Base-by-base conservation (phyloP, 148 eudicot species). In the Diospyros kaki region DNA sequence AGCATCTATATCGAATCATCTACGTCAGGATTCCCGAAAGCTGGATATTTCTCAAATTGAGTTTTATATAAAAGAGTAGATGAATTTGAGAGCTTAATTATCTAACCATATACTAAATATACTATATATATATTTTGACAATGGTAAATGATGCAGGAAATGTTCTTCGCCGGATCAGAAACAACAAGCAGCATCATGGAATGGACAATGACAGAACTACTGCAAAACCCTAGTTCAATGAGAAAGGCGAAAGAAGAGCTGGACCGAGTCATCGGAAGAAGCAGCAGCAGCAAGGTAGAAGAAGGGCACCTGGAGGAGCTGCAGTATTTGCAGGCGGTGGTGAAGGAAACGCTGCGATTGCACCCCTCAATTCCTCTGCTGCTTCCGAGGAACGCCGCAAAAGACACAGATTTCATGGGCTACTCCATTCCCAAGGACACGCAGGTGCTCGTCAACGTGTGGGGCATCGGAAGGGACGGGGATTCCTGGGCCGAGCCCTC, bases 151-250 rank as follows among this genome's bases (percentile, higher is more conserved):
- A 14, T 76, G 75, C 78, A 82, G 85, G 85, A 78, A 82, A 75
- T 82, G 73, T 82, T 82, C 41, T 42, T 82, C 0, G 84, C 79
- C 0, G 84, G 81, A 3, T 78, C 84, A 7, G 81, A 82, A 50
- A 78, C 85, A 1, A 75, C 81, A 5, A 82, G 81, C 56, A 78
- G 75, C 58, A 74, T 66, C 44, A 71, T 66, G 2, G 85, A 82
- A 55, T 82, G 85, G 85, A 73, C 73, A 1, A 48, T 82, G 9
- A 54, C 78, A 2, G 81, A 78, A 74, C 79, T 82, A 14, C 64
- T 82, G 4, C 73, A 76, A 14, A 59, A 53, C 58, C 85, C 85
- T 0, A 43, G 59, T 5, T 4, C 48, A 42, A 71, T 82, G 79
- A 58, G 6, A 28, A 78, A 78, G 79, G 64, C 54, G 3, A 66